These are phyloP conservation scores for Pythium pyrilobum DNA, from an alignment of 352 stramenopile species.

Conservation along the genomic window DNA sequence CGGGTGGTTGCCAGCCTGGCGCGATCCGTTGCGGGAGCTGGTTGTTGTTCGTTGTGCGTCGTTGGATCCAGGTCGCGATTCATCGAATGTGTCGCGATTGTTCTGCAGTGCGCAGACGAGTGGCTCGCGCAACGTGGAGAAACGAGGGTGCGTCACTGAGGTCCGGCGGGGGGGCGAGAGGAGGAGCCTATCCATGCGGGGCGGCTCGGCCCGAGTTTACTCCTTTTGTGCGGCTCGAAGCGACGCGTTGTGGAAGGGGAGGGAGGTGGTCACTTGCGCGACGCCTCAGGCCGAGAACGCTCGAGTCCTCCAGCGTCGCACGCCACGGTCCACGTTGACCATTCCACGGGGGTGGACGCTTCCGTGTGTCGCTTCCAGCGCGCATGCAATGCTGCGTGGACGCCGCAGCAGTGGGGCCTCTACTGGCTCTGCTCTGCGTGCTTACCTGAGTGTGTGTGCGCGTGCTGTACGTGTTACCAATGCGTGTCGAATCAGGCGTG, in stretches of 20 bases:
- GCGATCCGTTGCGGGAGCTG: too few species aligned
- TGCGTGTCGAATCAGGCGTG: constrained; percentile 8
- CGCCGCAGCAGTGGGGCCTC: background rate
- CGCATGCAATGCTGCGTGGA: constrained; percentile 16
- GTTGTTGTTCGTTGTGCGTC: background rate
- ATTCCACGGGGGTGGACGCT: constrained; percentile 8
- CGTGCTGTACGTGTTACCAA: constrained; percentile 18
- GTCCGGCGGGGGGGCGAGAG: background rate
- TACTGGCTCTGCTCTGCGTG: background rate
- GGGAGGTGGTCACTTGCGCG: constrained; percentile 6
- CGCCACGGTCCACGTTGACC: background rate
- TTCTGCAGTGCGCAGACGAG: background rate
- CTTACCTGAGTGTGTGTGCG: too few species aligned
- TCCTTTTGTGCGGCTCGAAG: background rate
- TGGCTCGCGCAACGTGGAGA: constrained; percentile 1
- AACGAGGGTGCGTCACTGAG: constrained; percentile 10
- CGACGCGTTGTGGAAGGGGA: constrained; percentile 6
- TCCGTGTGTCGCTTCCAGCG: constrained; percentile 5
- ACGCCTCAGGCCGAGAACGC: constrained; percentile 1
- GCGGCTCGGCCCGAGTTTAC: background rate
- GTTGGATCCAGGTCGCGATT: background rate
- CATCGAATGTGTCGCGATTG: background rate
- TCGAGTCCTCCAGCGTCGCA: constrained; percentile 1
- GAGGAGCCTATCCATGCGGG: constrained; percentile 8
- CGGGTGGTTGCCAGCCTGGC: background rate